Conservation (phyloP, 352 stramenopile genomes). For the Phytophthora megakarya region DNA sequence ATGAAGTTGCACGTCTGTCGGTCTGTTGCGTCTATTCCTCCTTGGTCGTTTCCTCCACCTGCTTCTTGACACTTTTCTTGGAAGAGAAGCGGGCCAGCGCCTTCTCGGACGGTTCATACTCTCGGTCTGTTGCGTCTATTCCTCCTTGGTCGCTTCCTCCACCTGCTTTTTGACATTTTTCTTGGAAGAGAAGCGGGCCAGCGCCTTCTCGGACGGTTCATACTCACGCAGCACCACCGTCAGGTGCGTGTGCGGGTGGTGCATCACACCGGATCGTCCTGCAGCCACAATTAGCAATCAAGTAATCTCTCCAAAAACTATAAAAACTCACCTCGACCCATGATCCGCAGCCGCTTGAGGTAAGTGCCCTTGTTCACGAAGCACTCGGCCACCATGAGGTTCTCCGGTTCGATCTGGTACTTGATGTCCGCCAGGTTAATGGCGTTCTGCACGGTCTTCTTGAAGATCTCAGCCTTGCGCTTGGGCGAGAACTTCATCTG, state of each 20-base stretch:
- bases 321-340: slow-evolving; percentile 67
- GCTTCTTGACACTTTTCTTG: slow-evolving; percentile 52
- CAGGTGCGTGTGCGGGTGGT: slow-evolving; percentile 82
- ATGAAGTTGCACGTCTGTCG: slow-evolving; percentile 3
- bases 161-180: slow-evolving; percentile 52
- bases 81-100: slow-evolving; percentile 55
- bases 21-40: slow-evolving; percentile 44
- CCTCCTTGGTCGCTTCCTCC: slow-evolving; percentile 25
- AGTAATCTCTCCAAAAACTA: background rate
- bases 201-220: slow-evolving; percentile 74
- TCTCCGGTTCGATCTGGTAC: slow-evolving; percentile 87
- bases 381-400: slow-evolving; percentile 82
- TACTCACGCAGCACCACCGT: slow-evolving; percentile 82
- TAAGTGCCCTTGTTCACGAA: slow-evolving; percentile 88
- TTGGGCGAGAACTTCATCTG: slow-evolving; percentile 91
- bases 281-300: slow-evolving; percentile 7
- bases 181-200: slow-evolving; percentile 80
- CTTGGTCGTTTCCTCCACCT: slow-evolving; percentile 17
- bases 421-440: slow-evolving; percentile 90
- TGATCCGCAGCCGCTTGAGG: slow-evolving; percentile 85
- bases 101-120: no score
- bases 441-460: slow-evolving; percentile 87
- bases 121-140: slow-evolving; percentile 38
- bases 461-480: slow-evolving; percentile 80
- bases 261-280: slow-evolving; percentile 85